These are phyloP conservation scores for Zea luxurians DNA, from an alignment of 176 grass and related monocot genomes.

Conservation along the genomic window DNA sequence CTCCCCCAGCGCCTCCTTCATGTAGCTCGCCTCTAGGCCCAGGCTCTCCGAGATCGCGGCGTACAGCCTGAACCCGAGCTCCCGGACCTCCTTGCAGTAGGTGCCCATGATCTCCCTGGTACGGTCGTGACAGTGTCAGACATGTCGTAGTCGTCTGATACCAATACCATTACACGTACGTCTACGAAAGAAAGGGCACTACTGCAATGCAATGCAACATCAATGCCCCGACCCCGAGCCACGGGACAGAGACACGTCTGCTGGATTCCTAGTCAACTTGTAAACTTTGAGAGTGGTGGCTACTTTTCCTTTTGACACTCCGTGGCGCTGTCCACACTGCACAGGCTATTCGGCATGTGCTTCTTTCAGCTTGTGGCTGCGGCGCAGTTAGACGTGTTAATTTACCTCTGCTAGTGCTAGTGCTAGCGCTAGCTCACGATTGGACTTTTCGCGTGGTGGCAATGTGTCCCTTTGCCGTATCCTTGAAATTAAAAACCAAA, in stretches of 20 bases:
- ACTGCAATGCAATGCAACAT: too few species aligned
- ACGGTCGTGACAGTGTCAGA: neutral
- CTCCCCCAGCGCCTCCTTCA: constrained; percentile 55
- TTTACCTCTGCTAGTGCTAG: neutral
- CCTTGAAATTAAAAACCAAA: neutral
- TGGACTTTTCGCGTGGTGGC: neutral
- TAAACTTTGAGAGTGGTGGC: too few species aligned
- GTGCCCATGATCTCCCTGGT: constrained; percentile 62
- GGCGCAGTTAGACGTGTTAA: neutral
- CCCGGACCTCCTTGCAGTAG: constrained; percentile 66
- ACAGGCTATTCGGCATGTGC: constrained; percentile 4
- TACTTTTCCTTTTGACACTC: too few species aligned
- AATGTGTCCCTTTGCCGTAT: neutral
- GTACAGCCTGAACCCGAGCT: constrained; percentile 61
- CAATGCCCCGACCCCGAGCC: too few species aligned
- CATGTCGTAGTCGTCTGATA: too few species aligned
- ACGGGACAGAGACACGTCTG: too few species aligned
- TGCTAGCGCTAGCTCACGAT: neutral
- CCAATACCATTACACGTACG: too few species aligned
- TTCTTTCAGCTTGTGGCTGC: neutral
- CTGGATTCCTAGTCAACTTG: too few species aligned
- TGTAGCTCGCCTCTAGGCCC: constrained; percentile 58
- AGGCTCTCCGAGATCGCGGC: constrained; percentile 64
- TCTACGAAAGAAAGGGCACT: too few species aligned
- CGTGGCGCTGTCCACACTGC: neutral